Base-by-base conservation (phyloP, 441 rosid genomes). In the Biscutella laevigata region DNA sequence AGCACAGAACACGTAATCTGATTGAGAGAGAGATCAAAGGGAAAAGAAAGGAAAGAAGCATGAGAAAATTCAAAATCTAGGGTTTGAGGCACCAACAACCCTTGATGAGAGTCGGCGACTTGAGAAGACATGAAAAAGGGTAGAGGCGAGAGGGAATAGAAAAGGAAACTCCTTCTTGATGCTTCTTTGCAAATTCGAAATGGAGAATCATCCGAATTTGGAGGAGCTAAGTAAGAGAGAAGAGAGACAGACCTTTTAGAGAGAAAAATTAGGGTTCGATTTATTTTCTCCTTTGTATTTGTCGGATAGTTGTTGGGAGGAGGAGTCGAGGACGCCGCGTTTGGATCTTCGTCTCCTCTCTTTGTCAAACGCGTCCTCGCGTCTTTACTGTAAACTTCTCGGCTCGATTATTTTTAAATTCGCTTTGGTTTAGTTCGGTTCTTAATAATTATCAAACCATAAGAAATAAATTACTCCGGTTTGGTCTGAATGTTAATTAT, bases 81-180 rank as follows among this genome's bases (percentile, higher is more conserved):
- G 78, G 75, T 48, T 71, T 60, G 82, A 58, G 57, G 72, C 57
- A 67, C 13, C 66, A 59, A 64, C 61, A 66, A 79, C 74, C 82
- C 81, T 61, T 67, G 59, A 74, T 72, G 54, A 69, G 56, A 57
- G 54, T 69, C 44, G 71, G 30, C 55, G 75, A 79, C 41, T 61
- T 85, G 73, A 90, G 92, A 79, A 90, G 94, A 86, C 97, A 86
- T 90, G 89, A n/a, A 79, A 86, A 81, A 15, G 57, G 40, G 61
- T 35, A 49, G 70, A 64, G 19, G 55, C 54, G 21, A 15, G 33
- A 46, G 57, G 33, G 57, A 64, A 70, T 73, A 75, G 71, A 52
- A 61, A 62, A 55, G 40, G 55, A 62, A 72, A 71, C 64, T 79
- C 72, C 77, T 72, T 82, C 57, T 46, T 46, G 71, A 33, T 28